phyloP scores from a whole-genome alignment of 257 asterid genomes.

The Leptodermis oblonga region DNA sequence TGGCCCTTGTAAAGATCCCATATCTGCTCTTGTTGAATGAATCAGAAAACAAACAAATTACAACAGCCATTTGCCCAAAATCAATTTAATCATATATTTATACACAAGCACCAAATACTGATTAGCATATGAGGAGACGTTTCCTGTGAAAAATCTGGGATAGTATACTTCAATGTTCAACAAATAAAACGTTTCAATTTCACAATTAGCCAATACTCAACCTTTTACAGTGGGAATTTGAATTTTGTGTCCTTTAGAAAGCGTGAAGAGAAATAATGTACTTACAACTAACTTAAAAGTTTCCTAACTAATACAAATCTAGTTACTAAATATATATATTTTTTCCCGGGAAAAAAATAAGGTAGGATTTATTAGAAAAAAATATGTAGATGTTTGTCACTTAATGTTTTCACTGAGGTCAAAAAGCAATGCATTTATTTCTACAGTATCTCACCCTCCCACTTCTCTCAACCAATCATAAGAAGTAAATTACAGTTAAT shows the following conservation, averaged over 20 bases:
- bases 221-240: too few relatives aligned
- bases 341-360: too few relatives aligned
- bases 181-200: too few relatives aligned
- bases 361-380: too few relatives aligned
- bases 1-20: slow-evolving; percentile 69
- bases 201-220: too few relatives aligned
- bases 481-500: neutral
- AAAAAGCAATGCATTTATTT: neutral
- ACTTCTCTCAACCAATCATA: neutral
- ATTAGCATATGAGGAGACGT: neutral
- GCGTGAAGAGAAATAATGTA: too few relatives aligned
- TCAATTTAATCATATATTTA: neutral
- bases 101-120: neutral
- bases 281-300: too few relatives aligned
- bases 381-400: neutral
- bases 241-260: too few relatives aligned
- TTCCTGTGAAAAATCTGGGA: neutral
- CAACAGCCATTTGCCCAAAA: neutral
- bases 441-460: neutral
- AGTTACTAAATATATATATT: too few relatives aligned
- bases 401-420: neutral
- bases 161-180: neutral
- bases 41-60: slow-evolving; percentile 17
- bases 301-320: too few relatives aligned
- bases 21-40: slow-evolving; percentile 30